These are phyloP conservation scores for Cylindrodendrum hubeiense DNA, from an alignment of 2,329 filamentous ascomycete genomes.

Conservation along the genomic window DNA sequence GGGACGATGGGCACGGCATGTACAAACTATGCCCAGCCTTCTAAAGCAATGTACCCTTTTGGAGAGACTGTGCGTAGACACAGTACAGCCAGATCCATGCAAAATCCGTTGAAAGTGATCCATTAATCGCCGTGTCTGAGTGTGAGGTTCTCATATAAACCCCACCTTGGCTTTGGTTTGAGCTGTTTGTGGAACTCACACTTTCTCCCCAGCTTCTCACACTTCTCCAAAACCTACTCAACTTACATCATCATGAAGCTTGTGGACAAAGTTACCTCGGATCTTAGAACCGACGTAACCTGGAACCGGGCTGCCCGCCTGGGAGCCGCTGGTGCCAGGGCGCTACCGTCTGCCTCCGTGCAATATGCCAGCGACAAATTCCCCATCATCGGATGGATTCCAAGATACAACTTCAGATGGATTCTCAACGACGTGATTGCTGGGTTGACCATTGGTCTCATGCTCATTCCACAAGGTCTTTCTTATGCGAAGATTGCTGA, in stretches of 20 bases:
- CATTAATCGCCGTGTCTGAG: neutral
- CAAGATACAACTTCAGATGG: conserved; percentile 72
- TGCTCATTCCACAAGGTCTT: conserved; percentile 72
- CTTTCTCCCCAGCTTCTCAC: neutral
- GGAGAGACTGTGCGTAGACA: neutral
- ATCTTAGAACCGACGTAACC: conserved; percentile 37
- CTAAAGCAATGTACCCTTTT: neutral
- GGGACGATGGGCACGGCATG: neutral
- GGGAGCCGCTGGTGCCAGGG: conserved; percentile 34
- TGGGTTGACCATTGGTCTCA: conserved; percentile 70
- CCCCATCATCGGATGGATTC: conserved; percentile 73
- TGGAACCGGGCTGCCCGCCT: conserved; percentile 40
- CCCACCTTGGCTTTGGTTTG: neutral
- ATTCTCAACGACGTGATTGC: conserved; percentile 71
- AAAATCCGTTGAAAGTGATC: neutral
- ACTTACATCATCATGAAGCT: conserved; percentile 33
- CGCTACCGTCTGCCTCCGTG: conserved; percentile 62
- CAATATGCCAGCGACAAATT: conserved; percentile 72
- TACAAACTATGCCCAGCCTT: neutral
- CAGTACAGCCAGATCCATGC: neutral
- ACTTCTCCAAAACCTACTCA: neutral
- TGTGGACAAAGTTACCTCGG: conserved; percentile 34
- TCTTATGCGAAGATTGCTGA: conserved; percentile 73
- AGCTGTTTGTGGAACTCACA: neutral
- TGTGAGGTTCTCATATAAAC: neutral